phyloP scores from a whole-genome alignment of 331 rosid genomes.

The Malus hybrid region DNA sequence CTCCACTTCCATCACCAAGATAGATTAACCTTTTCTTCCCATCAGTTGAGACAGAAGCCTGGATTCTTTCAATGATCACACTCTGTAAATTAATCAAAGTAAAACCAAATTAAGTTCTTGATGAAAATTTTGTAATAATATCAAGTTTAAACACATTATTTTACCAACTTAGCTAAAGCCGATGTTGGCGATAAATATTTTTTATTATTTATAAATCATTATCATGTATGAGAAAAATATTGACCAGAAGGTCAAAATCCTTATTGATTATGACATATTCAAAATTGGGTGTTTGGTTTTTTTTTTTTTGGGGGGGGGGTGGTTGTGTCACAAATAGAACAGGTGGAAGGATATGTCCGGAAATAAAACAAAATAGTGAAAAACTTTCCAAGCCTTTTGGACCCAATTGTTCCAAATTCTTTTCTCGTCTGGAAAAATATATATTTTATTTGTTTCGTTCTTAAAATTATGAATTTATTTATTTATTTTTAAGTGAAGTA shows the following conservation, averaged over 20 bases:
- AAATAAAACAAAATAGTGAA: not conserved
- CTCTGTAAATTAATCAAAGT: conserved; percentile 31
- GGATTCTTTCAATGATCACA: conserved; percentile 44
- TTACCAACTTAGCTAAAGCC: too few species aligned
- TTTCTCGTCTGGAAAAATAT: too few species aligned
- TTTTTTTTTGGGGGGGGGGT: too few species aligned
- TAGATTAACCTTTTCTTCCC: conserved; percentile 55
- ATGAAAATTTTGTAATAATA: too few species aligned
- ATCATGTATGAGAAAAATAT: not conserved
- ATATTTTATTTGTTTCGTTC: too few species aligned
- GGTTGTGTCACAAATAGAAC: not conserved
- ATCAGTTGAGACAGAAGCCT: conserved; percentile 19
- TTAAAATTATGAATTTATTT: not conserved
- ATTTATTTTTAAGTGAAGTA: not conserved
- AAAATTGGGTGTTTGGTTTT: not conserved
- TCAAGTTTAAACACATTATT: too few species aligned
- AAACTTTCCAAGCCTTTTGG: not conserved
- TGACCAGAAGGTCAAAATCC: not conserved
- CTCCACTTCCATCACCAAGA: conserved; percentile 79
- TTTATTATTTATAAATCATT: not conserved
- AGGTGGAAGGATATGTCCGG: not conserved
- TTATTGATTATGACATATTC: not conserved
- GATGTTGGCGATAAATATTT: not conserved
- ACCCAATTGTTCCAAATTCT: not conserved
- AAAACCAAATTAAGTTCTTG: too few species aligned